Conservation (phyloP, 768 basidiomycete species). For the Fomitopsis serialis region DNA sequence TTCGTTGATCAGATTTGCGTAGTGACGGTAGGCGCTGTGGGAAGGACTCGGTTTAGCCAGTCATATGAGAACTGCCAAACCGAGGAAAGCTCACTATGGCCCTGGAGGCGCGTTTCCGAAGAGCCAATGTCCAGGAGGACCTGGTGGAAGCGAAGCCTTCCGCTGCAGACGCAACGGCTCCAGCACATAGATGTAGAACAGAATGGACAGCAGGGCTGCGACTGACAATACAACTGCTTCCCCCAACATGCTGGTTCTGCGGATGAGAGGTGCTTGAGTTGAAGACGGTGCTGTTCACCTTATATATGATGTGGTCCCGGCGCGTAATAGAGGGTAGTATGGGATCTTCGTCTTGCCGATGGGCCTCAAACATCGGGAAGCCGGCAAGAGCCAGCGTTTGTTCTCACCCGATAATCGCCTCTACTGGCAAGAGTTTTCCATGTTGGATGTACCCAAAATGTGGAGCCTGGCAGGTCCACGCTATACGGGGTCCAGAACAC, state of each 20-base stretch:
- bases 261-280: not conserved
- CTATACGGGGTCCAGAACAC: no score
- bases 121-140: constrained; percentile 17
- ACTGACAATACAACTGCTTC: not conserved
- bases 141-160: constrained; percentile 8
- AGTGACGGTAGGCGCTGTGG: constrained; percentile 4
- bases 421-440: no score
- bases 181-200: not conserved
- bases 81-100: constrained; percentile 1
- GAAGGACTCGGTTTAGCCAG: not conserved
- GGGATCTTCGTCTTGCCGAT: no score
- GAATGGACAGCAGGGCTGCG: not conserved
- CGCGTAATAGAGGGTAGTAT: no score
- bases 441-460: no score
- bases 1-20: constrained; percentile 49
- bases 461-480: no score
- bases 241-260: not conserved
- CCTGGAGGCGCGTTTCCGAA: constrained; percentile 11
- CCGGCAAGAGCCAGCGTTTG: no score
- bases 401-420: no score
- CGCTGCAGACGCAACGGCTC: not conserved
- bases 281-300: not conserved
- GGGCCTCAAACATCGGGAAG: no score
- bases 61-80: not conserved
- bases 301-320: not conserved